phyloP scores from a whole-genome alignment of 352 stramenopile genomes.

The Phytophthora pini region DNA sequence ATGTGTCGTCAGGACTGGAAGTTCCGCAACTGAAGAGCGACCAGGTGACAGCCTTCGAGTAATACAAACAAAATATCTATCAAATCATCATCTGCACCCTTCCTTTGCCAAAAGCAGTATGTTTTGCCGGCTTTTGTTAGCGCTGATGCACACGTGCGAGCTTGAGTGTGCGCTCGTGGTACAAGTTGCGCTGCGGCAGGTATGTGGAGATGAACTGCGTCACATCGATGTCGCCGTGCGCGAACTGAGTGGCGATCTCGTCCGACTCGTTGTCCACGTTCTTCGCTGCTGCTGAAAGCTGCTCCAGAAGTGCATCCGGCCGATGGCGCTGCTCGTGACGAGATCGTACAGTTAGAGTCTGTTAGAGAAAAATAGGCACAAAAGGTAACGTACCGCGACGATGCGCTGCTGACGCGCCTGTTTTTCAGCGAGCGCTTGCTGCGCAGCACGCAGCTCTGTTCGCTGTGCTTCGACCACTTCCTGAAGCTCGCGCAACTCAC shows the following conservation, averaged over 20 bases:
- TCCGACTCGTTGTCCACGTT: conserved; percentile 73
- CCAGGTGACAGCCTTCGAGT: not conserved
- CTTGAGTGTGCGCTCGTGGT: conserved; percentile 82
- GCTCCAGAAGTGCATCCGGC: conserved; percentile 73
- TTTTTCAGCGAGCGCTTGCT: conserved; percentile 71
- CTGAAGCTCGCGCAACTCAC: conserved; percentile 56
- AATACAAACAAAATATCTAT: conserved; percentile 31
- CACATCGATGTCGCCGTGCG: conserved; percentile 77
- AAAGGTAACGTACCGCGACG: conserved; percentile 50
- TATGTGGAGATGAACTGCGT: conserved; percentile 71
- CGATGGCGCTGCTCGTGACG: conserved; percentile 55
- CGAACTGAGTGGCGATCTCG: conserved; percentile 74
- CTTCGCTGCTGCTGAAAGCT: conserved; percentile 66
- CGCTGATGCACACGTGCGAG: conserved; percentile 72
- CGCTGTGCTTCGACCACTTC: conserved; percentile 57
- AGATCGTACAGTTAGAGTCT: conserved; percentile 1
- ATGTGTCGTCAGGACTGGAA: conserved; percentile 92
- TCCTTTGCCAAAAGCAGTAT: conserved; percentile 3
- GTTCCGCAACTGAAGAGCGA: conserved; percentile 64
- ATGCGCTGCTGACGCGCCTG: conserved; percentile 75
- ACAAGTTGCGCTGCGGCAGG: conserved; percentile 69
- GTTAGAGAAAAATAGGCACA: not conserved
- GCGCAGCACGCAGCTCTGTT: conserved; percentile 50
- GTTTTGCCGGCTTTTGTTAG: conserved; percentile 21
- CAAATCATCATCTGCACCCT: conserved; percentile 3